Conservation (phyloP, 495 filamentous ascomycete species). For the Neurospora discreta region DNA sequence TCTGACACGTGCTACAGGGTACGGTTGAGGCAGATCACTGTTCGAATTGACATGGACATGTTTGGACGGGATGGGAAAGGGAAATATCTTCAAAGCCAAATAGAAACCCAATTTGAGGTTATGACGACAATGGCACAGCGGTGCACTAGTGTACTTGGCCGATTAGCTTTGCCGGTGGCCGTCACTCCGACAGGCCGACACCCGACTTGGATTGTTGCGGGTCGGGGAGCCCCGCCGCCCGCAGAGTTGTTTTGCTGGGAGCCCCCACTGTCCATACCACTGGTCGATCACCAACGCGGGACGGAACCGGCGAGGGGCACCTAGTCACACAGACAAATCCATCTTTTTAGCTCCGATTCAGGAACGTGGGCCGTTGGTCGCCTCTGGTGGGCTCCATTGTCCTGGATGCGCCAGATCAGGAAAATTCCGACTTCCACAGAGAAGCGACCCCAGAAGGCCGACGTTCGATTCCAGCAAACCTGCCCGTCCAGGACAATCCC, state of each 20-base stretch:
- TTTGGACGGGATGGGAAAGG: background rate
- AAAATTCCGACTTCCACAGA: background rate
- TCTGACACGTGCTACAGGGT: background rate
- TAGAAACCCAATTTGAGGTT: background rate
- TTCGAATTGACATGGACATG: background rate
- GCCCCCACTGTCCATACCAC: background rate
- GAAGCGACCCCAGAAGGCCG: background rate
- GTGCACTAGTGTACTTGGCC: background rate
- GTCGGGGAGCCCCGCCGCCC: background rate
- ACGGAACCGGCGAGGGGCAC: constrained; percentile 17
- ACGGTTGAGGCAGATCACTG: background rate
- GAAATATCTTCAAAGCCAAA: background rate
- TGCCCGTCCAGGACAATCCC: background rate
- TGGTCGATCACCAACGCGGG: background rate
- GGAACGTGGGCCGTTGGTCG: constrained; percentile 28
- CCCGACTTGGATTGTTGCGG: background rate
- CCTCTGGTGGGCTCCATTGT: background rate
- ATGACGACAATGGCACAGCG: background rate
- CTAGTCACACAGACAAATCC: constrained; percentile 1
- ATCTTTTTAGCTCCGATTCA: constrained; percentile 26
- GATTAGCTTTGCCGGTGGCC: background rate
- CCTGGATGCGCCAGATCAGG: constrained; percentile 5
- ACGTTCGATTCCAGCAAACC: background rate
- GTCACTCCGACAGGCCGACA: background rate
- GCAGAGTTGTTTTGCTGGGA: background rate